These are phyloP conservation scores for Ganoderma leucocontextum DNA, from an alignment of 1,284 basidiomycete genomes.

Conservation along the genomic window DNA sequence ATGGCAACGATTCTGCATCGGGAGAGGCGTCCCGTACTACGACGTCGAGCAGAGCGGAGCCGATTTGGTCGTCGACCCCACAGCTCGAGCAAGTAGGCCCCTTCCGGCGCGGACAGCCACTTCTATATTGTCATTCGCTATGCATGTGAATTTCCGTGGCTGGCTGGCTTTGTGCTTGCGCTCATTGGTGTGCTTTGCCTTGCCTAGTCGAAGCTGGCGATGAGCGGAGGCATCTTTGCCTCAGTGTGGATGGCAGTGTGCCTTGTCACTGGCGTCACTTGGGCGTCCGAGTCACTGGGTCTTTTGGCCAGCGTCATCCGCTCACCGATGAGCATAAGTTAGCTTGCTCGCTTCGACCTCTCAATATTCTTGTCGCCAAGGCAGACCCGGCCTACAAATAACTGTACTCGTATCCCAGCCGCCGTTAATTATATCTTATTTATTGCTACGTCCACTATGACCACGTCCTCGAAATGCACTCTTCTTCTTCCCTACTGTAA, in stretches of 20 bases:
- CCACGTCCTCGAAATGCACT: no score
- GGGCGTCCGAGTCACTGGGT: no score
- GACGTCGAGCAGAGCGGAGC: constrained; percentile 10
- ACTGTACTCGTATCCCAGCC: no score
- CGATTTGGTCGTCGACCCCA: constrained; percentile 48
- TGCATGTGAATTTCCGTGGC: constrained; percentile 57
- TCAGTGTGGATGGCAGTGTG: constrained; percentile 50
- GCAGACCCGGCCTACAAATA: no score
- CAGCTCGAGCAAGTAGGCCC: constrained; percentile 50
- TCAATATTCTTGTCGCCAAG: no score
- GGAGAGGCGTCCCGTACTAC: constrained; percentile 6
- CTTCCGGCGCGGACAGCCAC: constrained; percentile 44
- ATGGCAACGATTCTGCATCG: neutral
- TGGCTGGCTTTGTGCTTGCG: constrained; percentile 57
- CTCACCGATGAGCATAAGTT: constrained; percentile 13
- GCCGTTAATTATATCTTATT: no score
- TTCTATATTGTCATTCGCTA: constrained; percentile 59
- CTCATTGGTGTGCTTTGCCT: constrained; percentile 58
- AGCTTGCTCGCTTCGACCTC: neutral
- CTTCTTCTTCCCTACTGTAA: no score
- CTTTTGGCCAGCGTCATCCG: constrained; percentile 27
- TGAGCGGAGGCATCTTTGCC: constrained; percentile 53
- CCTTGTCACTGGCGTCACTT: constrained; percentile 39
- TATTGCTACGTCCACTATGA: no score
- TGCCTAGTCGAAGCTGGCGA: constrained; percentile 56